A percentile compares a stretch with the other conserved stretches of the same genome.
Evolutionary conservation across 2,329 filamentous ascomycete genomes (phyloP).

Genomic region (Fusarium illudens): DNA sequence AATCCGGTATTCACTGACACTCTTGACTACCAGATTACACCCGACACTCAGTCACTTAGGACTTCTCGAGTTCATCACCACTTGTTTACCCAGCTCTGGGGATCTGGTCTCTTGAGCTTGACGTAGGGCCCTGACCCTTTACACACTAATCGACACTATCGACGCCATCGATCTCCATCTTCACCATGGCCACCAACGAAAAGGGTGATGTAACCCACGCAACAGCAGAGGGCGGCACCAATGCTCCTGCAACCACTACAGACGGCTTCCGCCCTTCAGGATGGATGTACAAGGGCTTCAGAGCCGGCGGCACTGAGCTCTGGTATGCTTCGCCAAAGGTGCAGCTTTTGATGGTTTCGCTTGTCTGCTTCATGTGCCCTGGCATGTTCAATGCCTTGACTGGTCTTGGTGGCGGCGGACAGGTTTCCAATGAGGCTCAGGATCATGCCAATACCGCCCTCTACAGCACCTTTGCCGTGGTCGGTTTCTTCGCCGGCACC

Average conservation of each 20-base stretch:
- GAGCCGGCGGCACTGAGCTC: slow-evolving; percentile 61
- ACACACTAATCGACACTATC: neutral
- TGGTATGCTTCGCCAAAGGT: slow-evolving; percentile 79
- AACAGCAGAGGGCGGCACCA: slow-evolving; percentile 22
- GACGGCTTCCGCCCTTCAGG: slow-evolving; percentile 53
- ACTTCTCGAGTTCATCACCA: neutral
- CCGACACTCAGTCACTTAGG: neutral
- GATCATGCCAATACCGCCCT: slow-evolving; percentile 76
- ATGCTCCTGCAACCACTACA: slow-evolving; percentile 9
- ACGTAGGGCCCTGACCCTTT: slow-evolving; percentile 13
- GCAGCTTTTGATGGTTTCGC: slow-evolving; percentile 73
- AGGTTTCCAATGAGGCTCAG: slow-evolving; percentile 58
- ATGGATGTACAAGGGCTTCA: slow-evolving; percentile 74
- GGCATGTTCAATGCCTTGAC: slow-evolving; percentile 76
- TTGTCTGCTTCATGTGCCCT: slow-evolving; percentile 69
- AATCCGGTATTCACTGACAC: neutral
- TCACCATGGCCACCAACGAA: slow-evolving; percentile 42
- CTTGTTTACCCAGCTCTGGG: neutral
- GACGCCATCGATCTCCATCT: neutral
- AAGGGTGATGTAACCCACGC: slow-evolving; percentile 34
- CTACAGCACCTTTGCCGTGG: slow-evolving; percentile 74
- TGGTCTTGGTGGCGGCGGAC: slow-evolving; percentile 70
- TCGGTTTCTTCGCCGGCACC: slow-evolving; percentile 77
- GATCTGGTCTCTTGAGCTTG: neutral
- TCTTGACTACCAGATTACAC: neutral